Conservation (phyloP, 768 basidiomycete genomes). For the Leccinum subtestaceum region DNA sequence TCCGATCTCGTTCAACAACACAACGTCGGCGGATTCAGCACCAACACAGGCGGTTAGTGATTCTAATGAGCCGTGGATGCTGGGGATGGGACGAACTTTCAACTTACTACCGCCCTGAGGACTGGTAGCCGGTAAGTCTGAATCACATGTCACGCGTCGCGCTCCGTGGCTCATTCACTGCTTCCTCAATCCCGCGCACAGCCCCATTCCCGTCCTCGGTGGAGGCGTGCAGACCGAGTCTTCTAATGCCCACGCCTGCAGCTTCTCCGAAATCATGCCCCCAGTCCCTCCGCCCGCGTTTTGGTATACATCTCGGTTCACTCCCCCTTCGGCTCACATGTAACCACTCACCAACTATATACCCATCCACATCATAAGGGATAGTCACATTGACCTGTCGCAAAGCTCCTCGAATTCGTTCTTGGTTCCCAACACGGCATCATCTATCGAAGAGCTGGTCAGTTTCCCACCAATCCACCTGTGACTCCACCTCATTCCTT, state of each 20-base stretch:
- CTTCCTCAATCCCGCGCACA: no score
- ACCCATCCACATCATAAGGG: constrained; percentile 41
- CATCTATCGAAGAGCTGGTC: no score
- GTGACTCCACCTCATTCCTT: no score
- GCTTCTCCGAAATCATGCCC: constrained; percentile 90
- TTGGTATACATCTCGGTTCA: constrained; percentile 43
- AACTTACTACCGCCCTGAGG: no score
- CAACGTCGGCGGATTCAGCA: constrained; percentile 57
- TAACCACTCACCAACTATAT: background rate
- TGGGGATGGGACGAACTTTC: background rate
- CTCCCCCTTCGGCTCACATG: background rate
- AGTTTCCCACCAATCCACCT: no score
- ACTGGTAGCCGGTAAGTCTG: no score
- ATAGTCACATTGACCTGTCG: constrained; percentile 43
- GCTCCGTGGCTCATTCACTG: no score
- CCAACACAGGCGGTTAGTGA: constrained; percentile 32
- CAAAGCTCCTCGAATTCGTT: no score
- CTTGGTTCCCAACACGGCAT: no score
- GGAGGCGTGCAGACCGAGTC: constrained; percentile 56
- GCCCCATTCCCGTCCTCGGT: constrained; percentile 54
- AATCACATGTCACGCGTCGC: no score
- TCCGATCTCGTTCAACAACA: constrained; percentile 87
- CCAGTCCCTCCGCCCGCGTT: constrained; percentile 76
- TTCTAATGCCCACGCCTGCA: constrained; percentile 27
- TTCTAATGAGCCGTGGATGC: background rate